phyloP scores from a whole-genome alignment of 306 rosid species.

The Mucuna pruriens region DNA sequence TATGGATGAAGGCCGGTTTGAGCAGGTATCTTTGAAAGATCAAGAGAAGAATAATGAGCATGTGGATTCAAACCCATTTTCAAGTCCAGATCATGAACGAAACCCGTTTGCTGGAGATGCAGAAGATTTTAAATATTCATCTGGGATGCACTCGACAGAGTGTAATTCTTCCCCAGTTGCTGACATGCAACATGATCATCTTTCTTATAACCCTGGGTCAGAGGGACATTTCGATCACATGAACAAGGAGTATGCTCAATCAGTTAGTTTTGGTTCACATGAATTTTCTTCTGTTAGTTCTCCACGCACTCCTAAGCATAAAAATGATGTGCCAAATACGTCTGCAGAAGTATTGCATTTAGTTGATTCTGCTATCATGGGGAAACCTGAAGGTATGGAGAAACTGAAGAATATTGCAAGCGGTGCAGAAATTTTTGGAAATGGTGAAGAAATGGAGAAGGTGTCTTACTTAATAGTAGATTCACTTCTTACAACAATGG shows the following conservation, averaged over 20 bases:
- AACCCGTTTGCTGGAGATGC: conserved; percentile 50
- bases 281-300: conserved; percentile 66
- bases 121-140: conserved; percentile 50
- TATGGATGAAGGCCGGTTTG: conserved; percentile 62
- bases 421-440: conserved; percentile 77
- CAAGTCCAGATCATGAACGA: conserved; percentile 58
- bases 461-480: conserved; percentile 82
- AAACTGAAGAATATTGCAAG: conserved; percentile 87
- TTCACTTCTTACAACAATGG: conserved; percentile 98
- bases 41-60: conserved; percentile 53
- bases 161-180: conserved; percentile 55
- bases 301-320: conserved; percentile 64
- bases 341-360: conserved; percentile 94
- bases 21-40: conserved; percentile 74
- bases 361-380: conserved; percentile 99
- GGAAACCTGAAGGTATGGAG: conserved; percentile 90
- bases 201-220: conserved; percentile 50
- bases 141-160: conserved; percentile 48
- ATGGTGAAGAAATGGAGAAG: conserved; percentile 72
- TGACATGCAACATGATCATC: conserved; percentile 49
- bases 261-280: conserved; percentile 62
- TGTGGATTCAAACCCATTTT: conserved; percentile 50
- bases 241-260: conserved; percentile 52
- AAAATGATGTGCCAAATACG: conserved; percentile 64
- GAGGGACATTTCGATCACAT: conserved; percentile 55